These are phyloP conservation scores for Coemansia sp. DNA, from an alignment of 192 early-diverging fungal species.

Conservation along the genomic window DNA sequence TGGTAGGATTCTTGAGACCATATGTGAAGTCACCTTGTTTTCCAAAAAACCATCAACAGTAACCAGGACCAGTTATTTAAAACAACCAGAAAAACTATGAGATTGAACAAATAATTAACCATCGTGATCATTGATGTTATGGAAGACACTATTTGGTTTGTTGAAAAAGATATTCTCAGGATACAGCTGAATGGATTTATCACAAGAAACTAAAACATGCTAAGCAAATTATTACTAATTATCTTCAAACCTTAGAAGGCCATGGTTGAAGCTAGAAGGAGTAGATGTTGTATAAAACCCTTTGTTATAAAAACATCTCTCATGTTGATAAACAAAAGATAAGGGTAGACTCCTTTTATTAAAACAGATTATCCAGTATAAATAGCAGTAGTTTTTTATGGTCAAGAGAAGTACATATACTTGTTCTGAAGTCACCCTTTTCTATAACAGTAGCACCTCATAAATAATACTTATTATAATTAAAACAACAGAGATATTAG, in stretches of 20 bases:
- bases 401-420: no score
- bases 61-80: background rate
- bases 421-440: no score
- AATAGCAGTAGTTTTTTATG: no score
- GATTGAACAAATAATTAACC: background rate
- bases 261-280: background rate
- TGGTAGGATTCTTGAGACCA: background rate
- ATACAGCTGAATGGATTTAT: no score
- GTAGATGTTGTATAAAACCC: background rate
- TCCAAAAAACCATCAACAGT: background rate
- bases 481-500: no score
- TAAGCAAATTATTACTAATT: background rate
- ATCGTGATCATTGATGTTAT: background rate
- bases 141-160: background rate
- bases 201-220: background rate
- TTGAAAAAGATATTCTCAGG: background rate
- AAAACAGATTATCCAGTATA: no score
- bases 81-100: no score
- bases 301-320: no score
- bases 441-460: no score
- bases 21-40: background rate
- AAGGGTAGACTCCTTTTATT: no score
- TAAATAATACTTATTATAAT: no score
- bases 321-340: no score
- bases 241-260: background rate